Evolutionary conservation across 1,139 yeast species (phyloP), one percentile per base, ranked within the genome.

Genomic region (Yamadazyma songkhlaensis): DNA sequence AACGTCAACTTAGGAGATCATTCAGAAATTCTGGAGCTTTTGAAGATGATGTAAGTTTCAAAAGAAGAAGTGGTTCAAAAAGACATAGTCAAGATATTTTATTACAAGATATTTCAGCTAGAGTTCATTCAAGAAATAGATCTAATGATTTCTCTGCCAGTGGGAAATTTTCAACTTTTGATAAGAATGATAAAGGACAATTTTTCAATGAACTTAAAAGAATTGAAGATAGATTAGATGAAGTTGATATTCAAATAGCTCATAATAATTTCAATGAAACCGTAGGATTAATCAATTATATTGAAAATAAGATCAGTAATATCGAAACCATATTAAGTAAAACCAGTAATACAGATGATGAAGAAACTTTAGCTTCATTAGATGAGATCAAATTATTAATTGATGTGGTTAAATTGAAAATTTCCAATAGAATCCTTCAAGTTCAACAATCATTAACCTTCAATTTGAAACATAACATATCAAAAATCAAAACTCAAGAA

Each of bases 231-330:
- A 64, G 72, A 35, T 66, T 84, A 23, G 85, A 81, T 44, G 87
- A 82, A 43, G 70, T 82, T 24, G 92, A 84, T 53, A 77, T 81
- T 21, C 70, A 72, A 41, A 72, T 83, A 24, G 82, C 87, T 6
- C 84, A 81, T 50, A 75, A 79, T 42, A 71, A 72, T 42, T 81
- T 72, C 50, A 60, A 62, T 17, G 77, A 68, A 35, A 79, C 85
- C 0, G 82, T 79, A 2, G 77, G 75, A 3, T 57, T 72, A 28
- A 65, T 80, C 34, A 60, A 64, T 13, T 71, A 68, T 44, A 65
- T 73, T 21, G 74, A 71, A 36, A 50, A 57, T 10, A 64, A 65
- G 38, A 49, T 70, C 23, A 45, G 36, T 5, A 50, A 44, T 31
- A 55, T 60, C 24, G 67, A 62, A 37, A 43, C 40, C 10, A 48